phyloP scores from a whole-genome alignment of 345 rosid genomes.

The Gossypium sturtianum region DNA sequence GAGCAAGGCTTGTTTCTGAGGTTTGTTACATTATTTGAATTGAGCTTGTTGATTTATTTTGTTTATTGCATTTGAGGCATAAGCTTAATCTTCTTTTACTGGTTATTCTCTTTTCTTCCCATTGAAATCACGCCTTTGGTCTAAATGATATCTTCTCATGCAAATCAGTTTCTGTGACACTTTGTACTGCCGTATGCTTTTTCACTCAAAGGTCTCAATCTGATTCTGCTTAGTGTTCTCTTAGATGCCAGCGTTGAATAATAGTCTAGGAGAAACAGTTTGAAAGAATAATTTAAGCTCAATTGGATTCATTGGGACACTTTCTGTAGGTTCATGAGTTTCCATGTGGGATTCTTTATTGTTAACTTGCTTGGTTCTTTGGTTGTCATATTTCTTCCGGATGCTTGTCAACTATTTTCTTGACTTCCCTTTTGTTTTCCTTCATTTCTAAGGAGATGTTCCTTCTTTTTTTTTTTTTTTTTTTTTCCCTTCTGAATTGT shows the following conservation, averaged over 20 bases:
- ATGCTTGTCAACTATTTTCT: neutral
- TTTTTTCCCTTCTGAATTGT: neutral
- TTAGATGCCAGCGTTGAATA: neutral
- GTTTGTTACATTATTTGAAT: slow-evolving; percentile 32
- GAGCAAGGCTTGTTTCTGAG: slow-evolving; percentile 69
- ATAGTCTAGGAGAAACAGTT: neutral
- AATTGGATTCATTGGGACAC: neutral
- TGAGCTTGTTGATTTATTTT: neutral
- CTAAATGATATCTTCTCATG: neutral
- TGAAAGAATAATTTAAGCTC: neutral
- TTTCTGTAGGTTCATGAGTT: neutral
- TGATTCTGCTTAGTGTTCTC: neutral
- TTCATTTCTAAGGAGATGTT: neutral
- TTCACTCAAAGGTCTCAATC: slow-evolving; percentile 6
- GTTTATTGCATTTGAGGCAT: neutral
- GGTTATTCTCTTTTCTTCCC: neutral
- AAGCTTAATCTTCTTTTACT: neutral
- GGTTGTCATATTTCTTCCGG: neutral
- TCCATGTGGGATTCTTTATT: neutral
- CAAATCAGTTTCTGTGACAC: neutral
- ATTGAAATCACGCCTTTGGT: neutral
- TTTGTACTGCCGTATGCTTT: neutral
- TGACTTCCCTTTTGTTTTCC: neutral
- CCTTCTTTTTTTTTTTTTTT: neutral
- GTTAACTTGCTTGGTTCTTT: neutral